phyloP scores from a whole-genome alignment of 495 filamentous ascomycete genomes.

The Penicillium subrubescens region DNA sequence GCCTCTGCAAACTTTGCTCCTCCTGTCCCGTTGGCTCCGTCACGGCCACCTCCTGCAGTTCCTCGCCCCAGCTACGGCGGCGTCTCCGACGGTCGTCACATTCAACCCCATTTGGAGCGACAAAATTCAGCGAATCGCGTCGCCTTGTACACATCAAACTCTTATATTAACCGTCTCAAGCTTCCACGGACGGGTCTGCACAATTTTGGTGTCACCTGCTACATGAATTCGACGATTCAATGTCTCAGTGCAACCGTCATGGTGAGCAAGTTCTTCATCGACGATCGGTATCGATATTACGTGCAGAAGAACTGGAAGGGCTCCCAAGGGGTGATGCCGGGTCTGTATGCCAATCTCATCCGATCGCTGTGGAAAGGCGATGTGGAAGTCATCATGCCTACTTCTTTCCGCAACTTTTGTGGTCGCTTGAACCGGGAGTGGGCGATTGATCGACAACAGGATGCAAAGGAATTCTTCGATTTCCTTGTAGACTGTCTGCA shows the following conservation, averaged over 20 bases:
- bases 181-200: conserved; percentile 72
- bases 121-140: conserved; percentile 49
- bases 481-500: conserved; percentile 71
- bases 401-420: conserved; percentile 58
- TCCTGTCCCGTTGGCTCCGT: conserved; percentile 46
- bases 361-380: conserved; percentile 72
- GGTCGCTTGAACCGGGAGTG: conserved; percentile 59
- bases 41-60: conserved; percentile 79
- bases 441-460: conserved; percentile 69
- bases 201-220: conserved; percentile 84
- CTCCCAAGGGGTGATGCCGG: conserved; percentile 76
- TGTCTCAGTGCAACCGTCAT: conserved; percentile 74
- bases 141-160: conserved; percentile 47
- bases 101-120: conserved; percentile 53
- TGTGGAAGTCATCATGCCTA: conserved; percentile 60
- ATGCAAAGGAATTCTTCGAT: conserved; percentile 77
- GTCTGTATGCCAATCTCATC: conserved; percentile 73
- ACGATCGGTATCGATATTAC: conserved; percentile 56
- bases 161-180: conserved; percentile 48
- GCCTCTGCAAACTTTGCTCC: conserved; percentile 39
- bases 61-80: conserved; percentile 88
- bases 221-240: conserved; percentile 88
- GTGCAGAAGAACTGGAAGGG: conserved; percentile 68
- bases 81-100: conserved; percentile 66
- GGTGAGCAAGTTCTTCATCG: conserved; percentile 69